These are phyloP conservation scores for Cladosporium velox DNA, from an alignment of 2,329 filamentous ascomycete genomes.

Conservation along the genomic window DNA sequence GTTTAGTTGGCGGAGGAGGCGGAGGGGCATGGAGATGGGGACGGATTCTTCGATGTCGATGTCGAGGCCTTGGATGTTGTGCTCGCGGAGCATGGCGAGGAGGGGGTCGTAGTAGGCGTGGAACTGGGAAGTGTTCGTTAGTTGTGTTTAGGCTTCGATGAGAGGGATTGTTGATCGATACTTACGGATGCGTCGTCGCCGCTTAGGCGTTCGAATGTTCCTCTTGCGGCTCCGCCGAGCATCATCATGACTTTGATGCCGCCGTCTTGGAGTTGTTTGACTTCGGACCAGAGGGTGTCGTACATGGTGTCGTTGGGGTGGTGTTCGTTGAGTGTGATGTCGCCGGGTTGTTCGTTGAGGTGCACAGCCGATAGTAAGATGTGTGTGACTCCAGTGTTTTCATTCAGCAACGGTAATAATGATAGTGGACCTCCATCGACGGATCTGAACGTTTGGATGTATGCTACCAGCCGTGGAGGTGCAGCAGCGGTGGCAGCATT, in stretches of 20 bases:
- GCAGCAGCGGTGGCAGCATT: background rate
- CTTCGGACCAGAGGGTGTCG: slow-evolving; percentile 32
- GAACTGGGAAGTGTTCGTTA: slow-evolving; percentile 23
- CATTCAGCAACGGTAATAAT: slow-evolving; percentile 30
- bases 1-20: slow-evolving; percentile 31
- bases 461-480: slow-evolving; percentile 28
- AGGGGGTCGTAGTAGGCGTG: slow-evolving; percentile 33
- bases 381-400: slow-evolving; percentile 34
- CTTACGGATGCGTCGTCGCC: slow-evolving; percentile 27
- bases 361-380: slow-evolving; percentile 34
- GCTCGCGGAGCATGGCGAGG: slow-evolving; percentile 29
- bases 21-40: slow-evolving; percentile 29
- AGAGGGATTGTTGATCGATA: background rate
- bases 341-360: slow-evolving; percentile 31
- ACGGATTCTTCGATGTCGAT: slow-evolving; percentile 37
- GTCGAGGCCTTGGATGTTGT: slow-evolving; percentile 35
- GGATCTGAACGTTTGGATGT: slow-evolving; percentile 34
- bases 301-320: slow-evolving; percentile 28
- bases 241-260: slow-evolving; percentile 38
- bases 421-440: slow-evolving; percentile 30
- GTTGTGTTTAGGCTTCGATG: background rate
- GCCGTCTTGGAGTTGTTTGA: slow-evolving; percentile 28
- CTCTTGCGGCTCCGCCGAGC: slow-evolving; percentile 35
- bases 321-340: slow-evolving; percentile 35
- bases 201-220: slow-evolving; percentile 33